phyloP scores from a whole-genome alignment of 768 basidiomycete species.

The Xerocomus potaroensis region DNA sequence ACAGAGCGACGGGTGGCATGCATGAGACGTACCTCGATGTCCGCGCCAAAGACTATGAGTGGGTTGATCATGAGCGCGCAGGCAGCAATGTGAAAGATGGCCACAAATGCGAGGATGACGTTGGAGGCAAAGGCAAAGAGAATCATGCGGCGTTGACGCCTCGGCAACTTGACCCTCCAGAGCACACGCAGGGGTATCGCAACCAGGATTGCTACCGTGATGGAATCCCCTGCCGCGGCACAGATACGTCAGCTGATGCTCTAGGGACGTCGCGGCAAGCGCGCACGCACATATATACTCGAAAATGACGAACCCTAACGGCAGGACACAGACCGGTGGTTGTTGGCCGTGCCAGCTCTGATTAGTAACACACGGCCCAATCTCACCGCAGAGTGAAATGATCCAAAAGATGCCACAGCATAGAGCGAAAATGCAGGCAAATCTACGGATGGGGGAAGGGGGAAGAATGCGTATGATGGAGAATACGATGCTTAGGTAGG shows the following conservation, averaged over 20 bases:
- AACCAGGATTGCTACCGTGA: slow-evolving; percentile 7
- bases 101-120: slow-evolving; percentile 7
- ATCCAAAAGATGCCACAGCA: slow-evolving; percentile 2
- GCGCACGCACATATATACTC: slow-evolving; percentile 7
- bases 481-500: slow-evolving; percentile 12
- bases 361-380: slow-evolving; percentile 5
- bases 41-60: too few relatives aligned
- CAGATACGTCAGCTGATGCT: background rate
- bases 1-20: too few relatives aligned
- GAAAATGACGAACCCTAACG: background rate
- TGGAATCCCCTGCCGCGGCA: slow-evolving; percentile 4
- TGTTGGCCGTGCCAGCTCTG: slow-evolving; percentile 1
- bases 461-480: slow-evolving; percentile 14
- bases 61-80: background rate
- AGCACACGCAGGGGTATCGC: slow-evolving; percentile 11
- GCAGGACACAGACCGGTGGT: background rate
- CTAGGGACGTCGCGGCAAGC: too few relatives aligned
- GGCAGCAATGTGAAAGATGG: slow-evolving; percentile 7
- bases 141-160: slow-evolving; percentile 15
- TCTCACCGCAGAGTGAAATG: background rate
- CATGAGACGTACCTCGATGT: too few relatives aligned
- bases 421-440: background rate
- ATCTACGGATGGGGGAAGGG: background rate
- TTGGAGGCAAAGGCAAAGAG: slow-evolving; percentile 16
- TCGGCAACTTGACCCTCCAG: slow-evolving; percentile 13